Base-by-base conservation (phyloP, 495 filamentous ascomycete genomes). In the Melanomma pulvis-pyrius region DNA sequence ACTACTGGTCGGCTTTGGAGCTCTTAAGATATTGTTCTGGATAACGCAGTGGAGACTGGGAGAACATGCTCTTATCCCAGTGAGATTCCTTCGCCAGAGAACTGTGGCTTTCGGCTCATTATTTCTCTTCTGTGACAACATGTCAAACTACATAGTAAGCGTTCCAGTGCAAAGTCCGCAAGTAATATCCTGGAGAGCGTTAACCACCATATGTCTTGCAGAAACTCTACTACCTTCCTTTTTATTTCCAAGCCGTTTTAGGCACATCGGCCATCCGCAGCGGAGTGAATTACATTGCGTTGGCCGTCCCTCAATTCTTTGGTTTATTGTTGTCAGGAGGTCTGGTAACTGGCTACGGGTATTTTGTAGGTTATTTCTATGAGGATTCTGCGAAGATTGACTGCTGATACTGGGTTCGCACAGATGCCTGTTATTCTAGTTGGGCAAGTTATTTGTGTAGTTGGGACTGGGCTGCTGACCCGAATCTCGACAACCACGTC, bases 191-290 rank as follows among this genome's bases (percentile, higher is more conserved):
- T 29, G 51, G 21, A 24, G 4, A 24, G 21, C 5, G 6, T 48
- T 24, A 24, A 24, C 44, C 17, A 41, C 4, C 21, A 48, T 4
- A n/a, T 41, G 47, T 15, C 4, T 5, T 34, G 30, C 60, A 63
- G 60, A 53, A 24, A 28, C 30, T 29, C 1, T 76, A 65, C 54
- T 77, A 74, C 47, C 55, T 77, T 0, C 74, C 75, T 0, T 68
- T 77, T 53, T 77, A 74, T 47, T 76, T 77, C 65, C 74, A 77
- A 62, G 70, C 65, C n/a, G 63, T 71, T 0, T 57, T 60, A 34
- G 41, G 73, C 4, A 47, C 68, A 24, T 57, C 62, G 47, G 48
- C 63, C n/a, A 63, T 59, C 21, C 3, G 47, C 13, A 44, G n/a
- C 5, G 62, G 62, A 25, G 62, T 65, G 13, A 25, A 50, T 19